phyloP scores from a whole-genome alignment of 2,329 filamentous ascomycete genomes.

The Fusarium sp. region DNA sequence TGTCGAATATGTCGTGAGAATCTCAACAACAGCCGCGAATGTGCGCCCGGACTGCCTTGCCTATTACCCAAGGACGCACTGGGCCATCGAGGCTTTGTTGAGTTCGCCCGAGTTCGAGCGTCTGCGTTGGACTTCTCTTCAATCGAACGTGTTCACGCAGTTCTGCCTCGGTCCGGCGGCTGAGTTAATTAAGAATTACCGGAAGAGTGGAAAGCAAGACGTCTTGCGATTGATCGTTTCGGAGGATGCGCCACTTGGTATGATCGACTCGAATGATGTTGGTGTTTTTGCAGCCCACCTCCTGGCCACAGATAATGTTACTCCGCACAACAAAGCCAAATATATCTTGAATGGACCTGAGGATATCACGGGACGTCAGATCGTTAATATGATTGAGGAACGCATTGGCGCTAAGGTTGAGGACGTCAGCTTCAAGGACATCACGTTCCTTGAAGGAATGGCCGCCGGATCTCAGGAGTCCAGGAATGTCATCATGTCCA shows the following conservation, averaged over 20 bases:
- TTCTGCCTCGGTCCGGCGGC: not conserved
- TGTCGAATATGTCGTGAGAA: not conserved
- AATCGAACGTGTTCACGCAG: accelerated
- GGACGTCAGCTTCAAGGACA: not conserved
- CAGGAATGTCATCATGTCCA: not conserved
- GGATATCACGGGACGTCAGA: not conserved
- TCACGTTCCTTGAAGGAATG: accelerated
- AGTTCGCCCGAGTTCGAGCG: not conserved
- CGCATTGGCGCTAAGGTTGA: not conserved
- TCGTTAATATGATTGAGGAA: not conserved
- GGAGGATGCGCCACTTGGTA: not conserved
- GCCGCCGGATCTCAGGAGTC: not conserved
- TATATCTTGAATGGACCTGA: not conserved
- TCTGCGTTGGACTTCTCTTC: not conserved
- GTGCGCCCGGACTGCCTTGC: not conserved
- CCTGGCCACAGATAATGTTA: accelerated
- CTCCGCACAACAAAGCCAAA: not conserved
- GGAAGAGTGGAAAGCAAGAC: not conserved
- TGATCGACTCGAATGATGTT: not conserved
- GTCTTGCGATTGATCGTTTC: not conserved
- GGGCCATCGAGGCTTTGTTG: not conserved
- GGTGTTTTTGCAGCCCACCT: not conserved
- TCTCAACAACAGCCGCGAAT: not conserved
- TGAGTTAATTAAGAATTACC: not conserved
- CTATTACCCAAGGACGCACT: not conserved